phyloP scores from a whole-genome alignment of 345 rosid genomes.

The Hypericum perforatum region DNA sequence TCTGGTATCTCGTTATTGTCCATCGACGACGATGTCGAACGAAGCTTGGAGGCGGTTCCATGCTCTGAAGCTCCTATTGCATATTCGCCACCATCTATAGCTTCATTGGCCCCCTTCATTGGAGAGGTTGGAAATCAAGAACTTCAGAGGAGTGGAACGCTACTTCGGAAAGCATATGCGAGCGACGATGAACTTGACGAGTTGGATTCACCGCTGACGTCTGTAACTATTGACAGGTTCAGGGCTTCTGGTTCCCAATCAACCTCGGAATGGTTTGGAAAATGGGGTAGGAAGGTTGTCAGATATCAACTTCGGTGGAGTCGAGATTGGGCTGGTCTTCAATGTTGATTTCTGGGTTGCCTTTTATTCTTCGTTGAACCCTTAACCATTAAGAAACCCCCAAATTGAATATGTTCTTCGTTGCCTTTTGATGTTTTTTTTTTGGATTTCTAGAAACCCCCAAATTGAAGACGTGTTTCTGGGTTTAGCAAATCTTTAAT shows the following conservation, averaged over 20 bases:
- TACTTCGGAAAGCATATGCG: conserved; percentile 56
- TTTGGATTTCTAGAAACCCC: no score
- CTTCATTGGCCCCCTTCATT: conserved; percentile 36
- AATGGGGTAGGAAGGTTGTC: conserved; percentile 41
- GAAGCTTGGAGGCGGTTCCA: no score
- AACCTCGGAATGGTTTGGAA: conserved; percentile 38
- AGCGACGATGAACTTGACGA: conserved; percentile 90
- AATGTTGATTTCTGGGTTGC: no score
- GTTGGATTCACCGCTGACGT: conserved; percentile 56
- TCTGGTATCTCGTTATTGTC: no score
- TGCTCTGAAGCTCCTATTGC: conserved; percentile 39
- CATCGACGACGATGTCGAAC: no score
- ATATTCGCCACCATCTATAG: conserved; percentile 55
- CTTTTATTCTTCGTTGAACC: no score
- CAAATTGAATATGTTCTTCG: no score
- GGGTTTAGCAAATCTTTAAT: no score
- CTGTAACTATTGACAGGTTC: conserved; percentile 34
- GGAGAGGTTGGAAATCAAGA: conserved; percentile 45
- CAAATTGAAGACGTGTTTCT: no score
- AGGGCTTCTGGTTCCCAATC: conserved; percentile 24
- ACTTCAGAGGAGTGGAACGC: conserved; percentile 37
- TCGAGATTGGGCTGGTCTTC: no score
- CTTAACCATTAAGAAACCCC: no score
- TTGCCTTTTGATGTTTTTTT: no score
- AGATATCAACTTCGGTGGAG: conserved; percentile 72